A percentile compares a stretch with the other conserved stretches of the same genome.
Conservation (phyloP, 148 eudicot species). For the Dianthus caryophyllus region DNA sequence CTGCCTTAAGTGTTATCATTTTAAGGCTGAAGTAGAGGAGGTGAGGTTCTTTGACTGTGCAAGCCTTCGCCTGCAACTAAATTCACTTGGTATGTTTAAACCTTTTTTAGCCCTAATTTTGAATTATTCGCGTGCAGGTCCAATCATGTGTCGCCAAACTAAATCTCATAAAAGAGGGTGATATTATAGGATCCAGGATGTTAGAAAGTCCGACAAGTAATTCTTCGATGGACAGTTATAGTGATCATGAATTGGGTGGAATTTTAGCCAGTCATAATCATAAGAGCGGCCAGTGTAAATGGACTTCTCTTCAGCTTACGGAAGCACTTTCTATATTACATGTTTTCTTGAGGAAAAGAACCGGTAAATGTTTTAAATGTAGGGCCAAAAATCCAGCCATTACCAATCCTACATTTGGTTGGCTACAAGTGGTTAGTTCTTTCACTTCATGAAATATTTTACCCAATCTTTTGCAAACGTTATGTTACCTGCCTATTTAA, state of each 20-base stretch:
- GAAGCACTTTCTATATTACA: slow-evolving; percentile 61
- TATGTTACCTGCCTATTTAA: not conserved
- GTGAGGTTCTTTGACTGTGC: slow-evolving; percentile 27
- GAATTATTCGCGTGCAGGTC: slow-evolving; percentile 41
- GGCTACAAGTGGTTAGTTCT: slow-evolving; percentile 68
- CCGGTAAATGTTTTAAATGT: slow-evolving; percentile 40
- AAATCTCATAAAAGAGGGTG: slow-evolving; percentile 57
- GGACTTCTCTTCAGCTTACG: slow-evolving; percentile 74
- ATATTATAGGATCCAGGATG: slow-evolving; percentile 62
- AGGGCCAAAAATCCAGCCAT: slow-evolving; percentile 46
- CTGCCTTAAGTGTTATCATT: slow-evolving; percentile 70
- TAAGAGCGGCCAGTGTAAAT: slow-evolving; percentile 30
- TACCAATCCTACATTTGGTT: slow-evolving; percentile 75
- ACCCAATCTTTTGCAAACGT: no score
- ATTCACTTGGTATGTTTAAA: not conserved
- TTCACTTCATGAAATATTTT: not conserved
- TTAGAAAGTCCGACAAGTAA: slow-evolving; percentile 28
- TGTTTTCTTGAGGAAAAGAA: slow-evolving; percentile 41
- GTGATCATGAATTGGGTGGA: slow-evolving; percentile 28
- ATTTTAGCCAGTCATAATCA: slow-evolving; percentile 13
- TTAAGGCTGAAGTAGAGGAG: slow-evolving; percentile 39
- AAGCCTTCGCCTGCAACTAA: not conserved
- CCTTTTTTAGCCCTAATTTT: not conserved
- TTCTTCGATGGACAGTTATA: slow-evolving; percentile 37
- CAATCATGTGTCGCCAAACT: slow-evolving; percentile 47